Evolutionary conservation across 148 eudicot species (phyloP).

Genomic region (Amaranthus hypochondriacus): DNA sequence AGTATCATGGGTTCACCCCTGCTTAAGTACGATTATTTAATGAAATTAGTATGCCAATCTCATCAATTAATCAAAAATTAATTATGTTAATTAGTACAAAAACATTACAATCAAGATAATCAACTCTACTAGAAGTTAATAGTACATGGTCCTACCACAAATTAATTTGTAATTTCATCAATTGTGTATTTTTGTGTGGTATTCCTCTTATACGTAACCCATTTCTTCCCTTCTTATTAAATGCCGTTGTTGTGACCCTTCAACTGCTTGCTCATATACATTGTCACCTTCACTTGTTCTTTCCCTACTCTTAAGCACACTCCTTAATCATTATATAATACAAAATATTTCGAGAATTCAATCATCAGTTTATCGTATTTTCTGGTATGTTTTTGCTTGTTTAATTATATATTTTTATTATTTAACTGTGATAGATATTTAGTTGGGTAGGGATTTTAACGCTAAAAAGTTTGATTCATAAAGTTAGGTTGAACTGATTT

Average conservation of each 20-base stretch:
- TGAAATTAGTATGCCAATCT: too few relatives aligned
- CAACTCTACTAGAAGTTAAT: not conserved
- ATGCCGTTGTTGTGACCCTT: slow-evolving; percentile 2
- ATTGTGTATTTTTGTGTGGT: slow-evolving; percentile 14
- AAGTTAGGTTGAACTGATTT: too few relatives aligned
- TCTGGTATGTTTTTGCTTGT: not conserved
- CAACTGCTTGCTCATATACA: not conserved
- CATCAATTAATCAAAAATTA: too few relatives aligned
- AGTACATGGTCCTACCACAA: not conserved
- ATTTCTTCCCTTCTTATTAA: slow-evolving; percentile 15
- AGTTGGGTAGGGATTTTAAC: too few relatives aligned
- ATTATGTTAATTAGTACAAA: not conserved
- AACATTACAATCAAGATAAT: not conserved
- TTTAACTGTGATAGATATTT: too few relatives aligned
- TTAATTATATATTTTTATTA: not conserved
- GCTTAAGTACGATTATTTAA: too few relatives aligned
- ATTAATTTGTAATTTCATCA: not conserved
- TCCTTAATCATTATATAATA: not conserved
- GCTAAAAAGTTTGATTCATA: too few relatives aligned
- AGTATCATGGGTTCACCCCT: too few relatives aligned
- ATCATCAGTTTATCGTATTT: not conserved
- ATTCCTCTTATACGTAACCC: slow-evolving; percentile 5
- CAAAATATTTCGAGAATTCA: not conserved
- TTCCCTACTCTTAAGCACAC: not conserved
- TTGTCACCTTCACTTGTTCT: not conserved